These are phyloP conservation scores for Verticillium nubilum DNA, from an alignment of 2,329 filamentous ascomycete genomes.

Conservation along the genomic window DNA sequence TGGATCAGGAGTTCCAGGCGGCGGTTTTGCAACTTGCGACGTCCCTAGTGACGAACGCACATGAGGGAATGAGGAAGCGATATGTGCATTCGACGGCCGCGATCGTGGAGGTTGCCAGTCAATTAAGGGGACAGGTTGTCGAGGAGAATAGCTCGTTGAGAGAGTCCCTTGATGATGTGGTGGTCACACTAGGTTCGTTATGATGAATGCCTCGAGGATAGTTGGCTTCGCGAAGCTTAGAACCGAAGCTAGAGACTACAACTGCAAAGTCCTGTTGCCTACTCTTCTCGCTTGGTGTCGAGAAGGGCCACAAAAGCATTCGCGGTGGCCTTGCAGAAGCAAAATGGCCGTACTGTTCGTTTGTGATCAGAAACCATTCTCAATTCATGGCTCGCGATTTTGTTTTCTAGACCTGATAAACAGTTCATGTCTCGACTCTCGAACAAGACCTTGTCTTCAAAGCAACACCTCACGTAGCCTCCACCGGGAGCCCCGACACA, in stretches of 20 bases:
- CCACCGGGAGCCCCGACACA: not conserved
- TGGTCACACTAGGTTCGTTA: conserved; percentile 19
- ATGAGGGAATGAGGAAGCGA: conserved; percentile 39
- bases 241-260: not conserved
- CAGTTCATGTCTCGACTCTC: no score
- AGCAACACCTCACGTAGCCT: not conserved
- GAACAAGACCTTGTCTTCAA: not conserved
- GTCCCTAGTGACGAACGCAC: conserved; percentile 42
- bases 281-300: no score
- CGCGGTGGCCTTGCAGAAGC: no score
- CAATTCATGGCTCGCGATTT: no score
- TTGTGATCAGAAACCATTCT: no score
- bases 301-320: no score
- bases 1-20: conserved; percentile 43
- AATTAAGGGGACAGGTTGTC: conserved; percentile 27
- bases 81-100: conserved; percentile 47
- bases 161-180: conserved; percentile 41
- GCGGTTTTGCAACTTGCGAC: conserved; percentile 51
- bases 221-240: not conserved
- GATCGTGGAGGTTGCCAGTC: conserved; percentile 40
- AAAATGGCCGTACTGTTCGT: no score
- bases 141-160: conserved; percentile 24
- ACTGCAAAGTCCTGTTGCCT: no score
- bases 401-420: no score
- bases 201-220: not conserved